phyloP scores from a whole-genome alignment of 2,329 filamentous ascomycete species.

The Sclerotinia nivalis region DNA sequence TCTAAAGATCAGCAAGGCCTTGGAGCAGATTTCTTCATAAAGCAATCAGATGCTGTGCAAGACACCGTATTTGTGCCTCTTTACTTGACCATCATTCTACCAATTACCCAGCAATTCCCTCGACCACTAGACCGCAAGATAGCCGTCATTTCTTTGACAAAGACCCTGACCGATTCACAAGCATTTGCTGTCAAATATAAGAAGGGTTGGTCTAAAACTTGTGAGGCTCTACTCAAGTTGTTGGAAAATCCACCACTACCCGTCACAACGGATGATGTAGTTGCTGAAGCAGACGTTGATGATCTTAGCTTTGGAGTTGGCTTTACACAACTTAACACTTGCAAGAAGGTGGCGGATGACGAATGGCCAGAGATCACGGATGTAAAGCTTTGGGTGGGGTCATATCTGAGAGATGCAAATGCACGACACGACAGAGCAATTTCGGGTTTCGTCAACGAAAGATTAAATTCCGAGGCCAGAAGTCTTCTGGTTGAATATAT shows the following conservation, averaged over 20 bases:
- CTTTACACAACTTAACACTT: constrained; percentile 91
- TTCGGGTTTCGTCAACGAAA: constrained; percentile 68
- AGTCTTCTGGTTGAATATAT: constrained; percentile 51
- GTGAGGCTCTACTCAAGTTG: constrained; percentile 83
- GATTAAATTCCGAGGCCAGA: constrained; percentile 63
- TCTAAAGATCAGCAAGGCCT: constrained; percentile 71
- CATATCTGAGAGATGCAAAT: constrained; percentile 70
- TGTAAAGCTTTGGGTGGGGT: constrained; percentile 73
- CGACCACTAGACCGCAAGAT: constrained; percentile 89
- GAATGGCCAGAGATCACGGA: constrained; percentile 84
- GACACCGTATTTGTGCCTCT: constrained; percentile 77
- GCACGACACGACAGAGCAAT: constrained; percentile 70
- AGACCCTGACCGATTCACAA: constrained; percentile 82
- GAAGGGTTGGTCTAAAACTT: constrained; percentile 90
- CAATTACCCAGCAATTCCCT: constrained; percentile 83
- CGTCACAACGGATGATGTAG: constrained; percentile 70
- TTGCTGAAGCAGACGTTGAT: constrained; percentile 87
- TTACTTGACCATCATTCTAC: constrained; percentile 84
- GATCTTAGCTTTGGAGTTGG: constrained; percentile 93
- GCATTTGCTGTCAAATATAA: constrained; percentile 80
- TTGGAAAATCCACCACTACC: constrained; percentile 79
- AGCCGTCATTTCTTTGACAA: constrained; percentile 89
- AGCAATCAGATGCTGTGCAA: constrained; percentile 79
- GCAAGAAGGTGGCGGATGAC: constrained; percentile 71
- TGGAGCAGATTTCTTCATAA: constrained; percentile 89